Conservation (phyloP, 2,329 filamentous ascomycete species). For the Bipolaris cookei region DNA sequence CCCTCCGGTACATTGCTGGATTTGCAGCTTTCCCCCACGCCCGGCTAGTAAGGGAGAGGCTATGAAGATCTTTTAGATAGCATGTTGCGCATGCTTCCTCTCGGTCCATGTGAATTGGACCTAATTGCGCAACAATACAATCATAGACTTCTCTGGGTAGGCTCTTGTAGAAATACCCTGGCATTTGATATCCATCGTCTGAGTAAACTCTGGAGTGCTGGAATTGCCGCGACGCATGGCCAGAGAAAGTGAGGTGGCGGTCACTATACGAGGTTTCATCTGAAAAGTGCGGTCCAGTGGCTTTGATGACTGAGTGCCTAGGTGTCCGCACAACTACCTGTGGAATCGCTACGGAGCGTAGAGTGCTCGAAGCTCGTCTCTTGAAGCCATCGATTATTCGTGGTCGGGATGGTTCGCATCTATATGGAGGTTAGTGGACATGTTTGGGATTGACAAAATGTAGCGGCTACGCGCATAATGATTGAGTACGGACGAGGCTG, state of each 20-base stretch:
- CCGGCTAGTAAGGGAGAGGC: slow-evolving; percentile 61
- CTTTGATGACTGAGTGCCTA: background rate
- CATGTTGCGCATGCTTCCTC: slow-evolving; percentile 58
- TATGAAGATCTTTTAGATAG: slow-evolving; percentile 61
- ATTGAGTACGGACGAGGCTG: background rate
- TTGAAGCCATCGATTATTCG: slow-evolving; percentile 4
- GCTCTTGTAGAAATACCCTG: slow-evolving; percentile 51
- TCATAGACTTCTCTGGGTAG: slow-evolving; percentile 63
- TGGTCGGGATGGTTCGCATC: slow-evolving; percentile 18
- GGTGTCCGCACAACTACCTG: slow-evolving; percentile 4
- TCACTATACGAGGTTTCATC: slow-evolving; percentile 3
- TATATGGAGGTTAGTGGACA: slow-evolving; percentile 4
- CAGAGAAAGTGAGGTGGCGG: slow-evolving; percentile 31
- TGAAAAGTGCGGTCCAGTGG: background rate
- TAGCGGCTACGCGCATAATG: background rate
- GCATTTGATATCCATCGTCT: slow-evolving; percentile 19
- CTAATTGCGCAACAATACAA: slow-evolving; percentile 60
- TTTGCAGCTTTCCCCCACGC: slow-evolving; percentile 63
- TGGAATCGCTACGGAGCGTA: slow-evolving; percentile 8
- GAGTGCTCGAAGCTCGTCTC: slow-evolving; percentile 3
- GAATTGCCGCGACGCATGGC: slow-evolving; percentile 50
- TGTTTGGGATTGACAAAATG: background rate
- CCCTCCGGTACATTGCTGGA: slow-evolving; percentile 58
- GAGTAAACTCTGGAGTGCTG: slow-evolving; percentile 43
- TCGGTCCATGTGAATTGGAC: slow-evolving; percentile 50